Base-by-base conservation (phyloP, 768 basidiomycete species). In the Suillus clintonianus region DNA sequence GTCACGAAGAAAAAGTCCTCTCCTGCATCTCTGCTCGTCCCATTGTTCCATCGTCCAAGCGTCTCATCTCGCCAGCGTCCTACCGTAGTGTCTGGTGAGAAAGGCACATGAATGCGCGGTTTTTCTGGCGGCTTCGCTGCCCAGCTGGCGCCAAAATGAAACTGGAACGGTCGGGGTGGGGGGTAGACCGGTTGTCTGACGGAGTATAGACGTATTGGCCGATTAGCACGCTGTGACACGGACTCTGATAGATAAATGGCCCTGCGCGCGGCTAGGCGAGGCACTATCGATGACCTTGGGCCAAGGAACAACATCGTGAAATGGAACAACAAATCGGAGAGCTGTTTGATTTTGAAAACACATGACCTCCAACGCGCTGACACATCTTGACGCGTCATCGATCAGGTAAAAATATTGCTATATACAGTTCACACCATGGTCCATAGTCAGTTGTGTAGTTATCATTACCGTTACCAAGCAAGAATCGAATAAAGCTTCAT, bases 131-230 rank as follows among this genome's bases (percentile, higher is more conserved):
- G 86, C 72, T 94, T 94, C 47, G 86, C 87, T 34, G 86, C 87
- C 89, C 91, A 95, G 74, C 90, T 89, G 17, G 85, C 83, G 59
- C 89, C 92, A 42, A 93, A 80, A 69, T 92, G 86, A 73, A 95
- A 93, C 39, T 77, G 85, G 71, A 88, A 94, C 6, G 90, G 83
- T 22, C 80, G 79, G 17, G 80, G 74, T 30, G 73, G 53, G 7
- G 70, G 69, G 4, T 74, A 74, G n/a, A 17, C 64, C 42, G 62
- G 62, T 48, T 71, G 71, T 45, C 62, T 27, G 6, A 67, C 65
- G 30, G 53, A 50, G 32, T 41, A 43, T 32, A 13, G 22, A 41
- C 57, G 39, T 42, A 41, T 22, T 45, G 45, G 47, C 27, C 15
- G 62, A 22, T 39, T 34, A 37, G 53, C 32, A 13, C 61, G 47